Percentiles rank a stretch among this genome's conserved stretches.
phyloP scores from a whole-genome alignment of 2,329 filamentous ascomycete genomes.

The Fusarium verticillioides region DNA sequence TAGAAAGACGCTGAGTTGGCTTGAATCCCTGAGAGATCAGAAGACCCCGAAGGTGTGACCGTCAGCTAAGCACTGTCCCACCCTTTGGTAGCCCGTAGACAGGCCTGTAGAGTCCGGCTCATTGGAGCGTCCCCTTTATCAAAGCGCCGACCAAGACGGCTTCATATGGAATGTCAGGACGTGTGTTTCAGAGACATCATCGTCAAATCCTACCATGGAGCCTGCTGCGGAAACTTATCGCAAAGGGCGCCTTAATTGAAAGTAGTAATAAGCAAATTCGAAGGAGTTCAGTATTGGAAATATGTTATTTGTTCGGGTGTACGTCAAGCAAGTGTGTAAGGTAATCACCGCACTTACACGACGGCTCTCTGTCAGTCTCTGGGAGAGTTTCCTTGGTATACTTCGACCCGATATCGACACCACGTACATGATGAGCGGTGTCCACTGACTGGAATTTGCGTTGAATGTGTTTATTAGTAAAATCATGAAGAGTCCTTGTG shows the following conservation, averaged over 20 bases:
- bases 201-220: background rate
- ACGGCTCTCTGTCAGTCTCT: background rate
- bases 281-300: background rate
- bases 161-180: background rate
- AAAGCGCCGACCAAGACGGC: background rate
- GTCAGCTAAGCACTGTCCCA: background rate
- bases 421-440: background rate
- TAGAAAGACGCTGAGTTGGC: background rate
- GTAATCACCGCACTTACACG: background rate
- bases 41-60: background rate
- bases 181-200: background rate
- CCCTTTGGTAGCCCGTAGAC: background rate
- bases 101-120: background rate
- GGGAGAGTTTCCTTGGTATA: background rate
- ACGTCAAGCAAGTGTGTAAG: background rate
- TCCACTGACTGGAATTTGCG: background rate
- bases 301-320: background rate
- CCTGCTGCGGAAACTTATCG: background rate
- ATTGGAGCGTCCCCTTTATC: background rate
- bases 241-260: background rate
- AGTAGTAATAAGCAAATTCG: background rate
- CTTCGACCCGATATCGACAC: background rate
- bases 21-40: background rate
- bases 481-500: background rate
- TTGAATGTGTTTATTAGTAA: background rate